A percentile compares a stretch with the other conserved stretches of the same genome.
These are phyloP conservation scores for Cynanchum wilfordii DNA, from an alignment of 257 asterid species.

Conservation along the genomic window DNA sequence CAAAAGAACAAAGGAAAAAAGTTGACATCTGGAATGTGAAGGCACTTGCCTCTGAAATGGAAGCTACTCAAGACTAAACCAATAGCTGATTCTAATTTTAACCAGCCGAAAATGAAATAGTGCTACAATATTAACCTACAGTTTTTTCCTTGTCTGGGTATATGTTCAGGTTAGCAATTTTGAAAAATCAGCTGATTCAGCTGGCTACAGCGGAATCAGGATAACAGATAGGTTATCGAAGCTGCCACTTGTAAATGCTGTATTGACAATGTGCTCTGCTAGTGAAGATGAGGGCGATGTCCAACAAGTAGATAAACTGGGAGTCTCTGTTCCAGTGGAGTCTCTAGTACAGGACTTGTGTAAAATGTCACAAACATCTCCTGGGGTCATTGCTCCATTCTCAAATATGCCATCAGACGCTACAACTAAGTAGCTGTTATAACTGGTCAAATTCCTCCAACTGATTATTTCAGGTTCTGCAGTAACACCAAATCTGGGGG, in stretches of 20 bases:
- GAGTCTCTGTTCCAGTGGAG: slow-evolving; percentile 5
- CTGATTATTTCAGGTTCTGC: slow-evolving; percentile 57
- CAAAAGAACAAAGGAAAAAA: too few species aligned
- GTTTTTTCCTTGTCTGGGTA: too few species aligned
- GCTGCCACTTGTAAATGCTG: slow-evolving; percentile 55
- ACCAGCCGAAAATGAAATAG: too few species aligned
- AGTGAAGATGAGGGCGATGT: slow-evolving; percentile 28
- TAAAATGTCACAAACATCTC: slow-evolving; percentile 46
- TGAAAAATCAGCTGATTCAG: background rate
- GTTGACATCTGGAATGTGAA: too few species aligned
- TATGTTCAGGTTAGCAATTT: too few species aligned
- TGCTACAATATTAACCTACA: too few species aligned
- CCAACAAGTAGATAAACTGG: slow-evolving; percentile 17
- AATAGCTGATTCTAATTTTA: too few species aligned
- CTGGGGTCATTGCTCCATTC: slow-evolving; percentile 33
- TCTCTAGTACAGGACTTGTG: slow-evolving; percentile 3
- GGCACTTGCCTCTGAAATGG: too few species aligned
- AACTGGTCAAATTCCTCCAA: slow-evolving; percentile 43
- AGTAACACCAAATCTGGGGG: slow-evolving; percentile 59
- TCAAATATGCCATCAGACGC: slow-evolving; percentile 76
- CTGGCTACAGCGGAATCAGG: slow-evolving; percentile 25
- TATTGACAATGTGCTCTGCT: slow-evolving; percentile 37
- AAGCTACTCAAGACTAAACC: too few species aligned
- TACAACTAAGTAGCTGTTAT: slow-evolving; percentile 45
- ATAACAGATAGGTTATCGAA: slow-evolving; percentile 64